Base-by-base conservation (phyloP, 257 asterid species). In the Salvia miltiorrhiza region DNA sequence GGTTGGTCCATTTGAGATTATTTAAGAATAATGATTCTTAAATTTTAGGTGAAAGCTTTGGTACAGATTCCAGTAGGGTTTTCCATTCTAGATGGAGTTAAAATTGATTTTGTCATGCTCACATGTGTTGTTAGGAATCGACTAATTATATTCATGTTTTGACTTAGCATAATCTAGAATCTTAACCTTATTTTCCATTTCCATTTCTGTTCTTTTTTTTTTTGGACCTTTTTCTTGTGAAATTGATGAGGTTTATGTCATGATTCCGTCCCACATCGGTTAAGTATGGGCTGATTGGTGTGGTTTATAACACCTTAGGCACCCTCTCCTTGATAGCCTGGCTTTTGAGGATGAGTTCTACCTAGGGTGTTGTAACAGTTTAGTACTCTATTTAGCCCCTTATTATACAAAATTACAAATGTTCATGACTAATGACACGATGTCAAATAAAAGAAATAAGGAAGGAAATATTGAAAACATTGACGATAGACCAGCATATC, bases 31-130 rank as follows among this genome's bases (percentile, higher is more conserved):
- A 5, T 13, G 17, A 26, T 24, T 24, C 3, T 23, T 17, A 32
- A 26, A 32, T 73, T 43, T 30, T 59, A 55, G 50, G 65, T 19
- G 65, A 30, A 30, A 61, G 58, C 41, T 61, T 71, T 33, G 11
- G 5, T 21, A 16, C 49, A 19, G 5, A 59, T 35, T 35, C 21
- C 43, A 23, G 50, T 47, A 17, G 75, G 61, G 19, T 41, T 5
- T 21, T 24, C 65, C 43, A 55, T 43, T 58, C 8, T 41, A 58
- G 60, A 30, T 44, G 60, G 23, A 30, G 35, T 13, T 45, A 45
- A 59, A 58, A 57, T 47, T 41, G 62, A 17, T 41, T 13, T 70
- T 19, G 11, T 30, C 17, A 28, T 48, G 13, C 75, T 39, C 63
- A 39, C 52, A n/a, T 33, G 53, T 21, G 21, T 11, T 30, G 23